A percentile compares a stretch with the other conserved stretches of the same genome.
phyloP scores from a whole-genome alignment of 495 filamentous ascomycete species.

The Penicillium pancosmium region DNA sequence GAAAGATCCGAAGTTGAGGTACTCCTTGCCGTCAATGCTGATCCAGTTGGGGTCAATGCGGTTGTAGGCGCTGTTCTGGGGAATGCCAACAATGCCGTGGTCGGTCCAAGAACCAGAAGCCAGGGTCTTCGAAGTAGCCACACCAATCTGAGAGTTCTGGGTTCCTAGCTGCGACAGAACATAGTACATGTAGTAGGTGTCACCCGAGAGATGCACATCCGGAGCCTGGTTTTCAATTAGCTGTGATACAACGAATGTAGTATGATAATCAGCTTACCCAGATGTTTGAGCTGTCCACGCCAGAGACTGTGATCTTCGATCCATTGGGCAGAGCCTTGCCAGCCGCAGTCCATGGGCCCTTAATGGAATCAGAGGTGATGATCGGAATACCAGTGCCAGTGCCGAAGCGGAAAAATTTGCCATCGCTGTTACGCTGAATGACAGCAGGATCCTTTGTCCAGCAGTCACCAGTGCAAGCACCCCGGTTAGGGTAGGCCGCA shows the following conservation, averaged over 20 bases:
- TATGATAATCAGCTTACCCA: constrained; percentile 52
- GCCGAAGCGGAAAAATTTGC: constrained; percentile 73
- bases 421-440: constrained; percentile 63
- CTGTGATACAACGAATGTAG: not conserved
- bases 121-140: constrained; percentile 66
- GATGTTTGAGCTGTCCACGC: constrained; percentile 51
- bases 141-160: constrained; percentile 64
- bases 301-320: constrained; percentile 56
- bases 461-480: constrained; percentile 62
- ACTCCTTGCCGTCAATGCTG: constrained; percentile 45
- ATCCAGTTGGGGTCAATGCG: constrained; percentile 72
- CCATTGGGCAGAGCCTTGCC: constrained; percentile 61
- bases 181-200: constrained; percentile 73
- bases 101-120: constrained; percentile 63
- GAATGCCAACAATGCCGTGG: constrained; percentile 52
- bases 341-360: constrained; percentile 65
- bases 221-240: constrained; percentile 56
- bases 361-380: constrained; percentile 57
- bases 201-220: constrained; percentile 58
- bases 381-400: constrained; percentile 64
- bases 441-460: constrained; percentile 66
- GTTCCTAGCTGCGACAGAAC: constrained; percentile 65
- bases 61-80: constrained; percentile 59
- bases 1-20: constrained; percentile 70
- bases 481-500: constrained; percentile 52